These are phyloP conservation scores for Euryodendron excelsum DNA, from an alignment of 148 eudicot genomes.

Conservation along the genomic window DNA sequence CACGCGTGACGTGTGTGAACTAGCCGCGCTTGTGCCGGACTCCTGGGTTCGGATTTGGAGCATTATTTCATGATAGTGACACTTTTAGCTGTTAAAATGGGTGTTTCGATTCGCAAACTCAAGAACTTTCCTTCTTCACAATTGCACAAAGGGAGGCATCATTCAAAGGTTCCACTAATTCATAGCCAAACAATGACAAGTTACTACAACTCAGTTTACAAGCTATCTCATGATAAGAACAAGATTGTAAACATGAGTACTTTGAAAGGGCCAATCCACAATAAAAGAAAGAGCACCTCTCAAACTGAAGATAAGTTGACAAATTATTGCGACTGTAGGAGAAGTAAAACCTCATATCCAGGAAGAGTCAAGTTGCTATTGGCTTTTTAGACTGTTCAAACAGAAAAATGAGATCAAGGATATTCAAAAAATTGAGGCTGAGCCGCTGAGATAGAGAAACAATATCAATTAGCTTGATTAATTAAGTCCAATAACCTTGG, in stretches of 20 bases:
- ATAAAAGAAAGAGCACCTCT: neutral
- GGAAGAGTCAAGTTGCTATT: neutral
- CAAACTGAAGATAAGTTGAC: neutral
- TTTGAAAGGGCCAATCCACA: neutral
- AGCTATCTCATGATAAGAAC: neutral
- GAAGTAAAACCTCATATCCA: neutral
- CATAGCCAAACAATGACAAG: neutral
- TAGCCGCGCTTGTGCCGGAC: no score
- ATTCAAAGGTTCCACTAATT: neutral
- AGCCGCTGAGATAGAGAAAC: neutral
- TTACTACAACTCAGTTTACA: neutral
- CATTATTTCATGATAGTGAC: no score
- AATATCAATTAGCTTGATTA: no score
- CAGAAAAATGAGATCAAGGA: neutral
- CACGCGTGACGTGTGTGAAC: no score
- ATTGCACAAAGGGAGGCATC: neutral
- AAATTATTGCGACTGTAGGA: neutral
- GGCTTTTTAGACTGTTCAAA: neutral
- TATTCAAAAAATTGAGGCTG: neutral
- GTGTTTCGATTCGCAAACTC: neutral
- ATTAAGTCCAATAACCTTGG: no score
- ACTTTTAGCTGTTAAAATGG: no score
- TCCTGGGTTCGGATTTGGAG: no score
- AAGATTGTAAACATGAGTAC: neutral
- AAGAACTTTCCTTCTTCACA: neutral